Conservation (phyloP, 371 early-diverging fungal species). For the Saksenaea vasiformis region DNA sequence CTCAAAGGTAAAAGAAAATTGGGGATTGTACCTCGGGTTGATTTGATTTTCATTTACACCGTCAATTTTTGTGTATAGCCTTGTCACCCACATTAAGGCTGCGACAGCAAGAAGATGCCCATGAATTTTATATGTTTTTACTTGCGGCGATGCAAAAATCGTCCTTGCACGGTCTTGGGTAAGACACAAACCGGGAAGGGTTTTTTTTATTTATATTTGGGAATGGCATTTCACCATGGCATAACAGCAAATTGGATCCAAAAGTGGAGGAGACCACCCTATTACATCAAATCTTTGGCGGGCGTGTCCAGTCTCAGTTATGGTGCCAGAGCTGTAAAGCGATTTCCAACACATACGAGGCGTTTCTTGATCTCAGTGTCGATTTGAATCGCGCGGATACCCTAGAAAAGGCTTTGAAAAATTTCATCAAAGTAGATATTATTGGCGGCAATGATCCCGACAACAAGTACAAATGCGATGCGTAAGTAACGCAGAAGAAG, state of each 20-base stretch:
- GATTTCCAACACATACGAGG: slow-evolving; percentile 76
- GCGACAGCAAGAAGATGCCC: slow-evolving; percentile 90
- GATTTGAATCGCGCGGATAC: slow-evolving; percentile 66
- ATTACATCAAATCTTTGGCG: slow-evolving; percentile 82
- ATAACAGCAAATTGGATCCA: slow-evolving; percentile 62
- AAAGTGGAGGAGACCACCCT: slow-evolving; percentile 75
- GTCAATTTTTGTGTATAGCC: slow-evolving; percentile 26
- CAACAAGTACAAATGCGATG: slow-evolving; percentile 33
- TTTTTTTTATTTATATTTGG: no score
- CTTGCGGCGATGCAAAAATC: slow-evolving; percentile 56
- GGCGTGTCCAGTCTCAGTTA: slow-evolving; percentile 77
- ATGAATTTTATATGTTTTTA: slow-evolving; percentile 85
- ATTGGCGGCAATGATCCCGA: slow-evolving; percentile 34
- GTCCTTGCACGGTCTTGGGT: slow-evolving; percentile 23
- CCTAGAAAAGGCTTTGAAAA: slow-evolving; percentile 66
- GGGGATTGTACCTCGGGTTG: no score
- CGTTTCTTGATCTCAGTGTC: slow-evolving; percentile 78
- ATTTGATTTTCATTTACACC: not conserved
- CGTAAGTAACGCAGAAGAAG: slow-evolving; percentile 24
- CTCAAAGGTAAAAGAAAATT: slow-evolving; percentile 53
- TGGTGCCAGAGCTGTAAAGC: slow-evolving; percentile 74
- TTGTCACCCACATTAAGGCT: slow-evolving; percentile 78
- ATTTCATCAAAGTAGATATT: slow-evolving; percentile 58
- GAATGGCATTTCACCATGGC: slow-evolving; percentile 14
- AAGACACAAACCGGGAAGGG: slow-evolving; percentile 16